phyloP scores from a whole-genome alignment of 768 basidiomycete species.

The Boletus vinaceobasis region DNA sequence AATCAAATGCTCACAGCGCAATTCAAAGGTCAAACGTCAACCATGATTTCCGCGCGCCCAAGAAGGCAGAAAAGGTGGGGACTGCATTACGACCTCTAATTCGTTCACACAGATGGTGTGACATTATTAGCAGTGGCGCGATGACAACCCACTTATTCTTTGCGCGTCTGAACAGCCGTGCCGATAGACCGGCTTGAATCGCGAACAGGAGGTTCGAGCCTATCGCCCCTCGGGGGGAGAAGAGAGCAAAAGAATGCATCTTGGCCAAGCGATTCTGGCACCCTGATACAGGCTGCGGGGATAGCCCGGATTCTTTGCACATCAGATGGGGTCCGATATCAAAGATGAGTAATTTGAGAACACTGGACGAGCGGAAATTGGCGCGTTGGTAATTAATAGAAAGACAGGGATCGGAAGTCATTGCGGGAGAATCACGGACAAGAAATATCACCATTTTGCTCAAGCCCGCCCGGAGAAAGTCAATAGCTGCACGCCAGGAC shows the following conservation, averaged over 20 bases:
- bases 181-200: not conserved
- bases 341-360: not conserved
- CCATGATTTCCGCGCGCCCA: not conserved
- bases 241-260: not conserved
- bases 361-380: conserved; percentile 2
- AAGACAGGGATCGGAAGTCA: not conserved
- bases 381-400: not conserved
- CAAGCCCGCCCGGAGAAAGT: not conserved
- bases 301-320: not conserved
- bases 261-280: not conserved
- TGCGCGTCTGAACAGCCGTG: not conserved
- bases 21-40: conserved; percentile 1
- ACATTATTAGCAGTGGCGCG: conserved; percentile 1
- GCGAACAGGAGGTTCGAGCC: not conserved
- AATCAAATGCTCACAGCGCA: not conserved
- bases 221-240: not conserved
- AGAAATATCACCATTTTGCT: not conserved
- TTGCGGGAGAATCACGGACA: not conserved
- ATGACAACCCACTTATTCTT: not conserved
- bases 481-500: not conserved
- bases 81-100: not conserved
- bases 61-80: not conserved
- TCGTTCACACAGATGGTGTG: not conserved
- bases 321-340: not conserved
- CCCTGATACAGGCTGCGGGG: not conserved